phyloP scores from a whole-genome alignment of 1,284 basidiomycete genomes.

The Rhodofomes roseus region DNA sequence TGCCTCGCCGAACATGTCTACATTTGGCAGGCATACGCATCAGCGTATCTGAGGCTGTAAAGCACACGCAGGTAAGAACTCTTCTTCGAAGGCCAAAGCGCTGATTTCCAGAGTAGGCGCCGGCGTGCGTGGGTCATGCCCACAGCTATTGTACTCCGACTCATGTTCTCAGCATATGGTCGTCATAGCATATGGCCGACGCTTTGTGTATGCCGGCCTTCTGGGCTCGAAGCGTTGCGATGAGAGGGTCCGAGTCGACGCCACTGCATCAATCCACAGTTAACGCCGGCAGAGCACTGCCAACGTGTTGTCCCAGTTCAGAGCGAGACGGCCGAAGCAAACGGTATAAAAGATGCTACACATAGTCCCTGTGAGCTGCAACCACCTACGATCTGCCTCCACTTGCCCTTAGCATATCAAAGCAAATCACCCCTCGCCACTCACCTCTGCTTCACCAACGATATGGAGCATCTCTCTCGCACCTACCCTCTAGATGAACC shows the following conservation, averaged over 20 bases:
- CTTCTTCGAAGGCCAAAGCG: neutral
- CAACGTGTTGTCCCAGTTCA: neutral
- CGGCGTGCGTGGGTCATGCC: neutral
- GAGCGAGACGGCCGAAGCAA: neutral
- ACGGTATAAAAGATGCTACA: neutral
- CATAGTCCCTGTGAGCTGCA: neutral
- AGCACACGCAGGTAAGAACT: neutral
- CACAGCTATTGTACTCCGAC: neutral
- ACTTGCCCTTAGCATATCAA: neutral
- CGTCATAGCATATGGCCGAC: neutral
- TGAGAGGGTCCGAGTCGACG: neutral
- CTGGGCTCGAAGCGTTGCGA: neutral
- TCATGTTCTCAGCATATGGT: neutral
- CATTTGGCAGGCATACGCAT: neutral
- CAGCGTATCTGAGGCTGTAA: neutral
- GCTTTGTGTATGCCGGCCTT: neutral
- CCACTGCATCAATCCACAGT: neutral
- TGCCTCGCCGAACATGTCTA: neutral
- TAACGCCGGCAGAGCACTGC: neutral
- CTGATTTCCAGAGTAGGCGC: neutral
- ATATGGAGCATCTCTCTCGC: neutral
- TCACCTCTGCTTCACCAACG: neutral
- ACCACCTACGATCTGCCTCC: neutral
- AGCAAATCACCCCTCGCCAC: neutral
- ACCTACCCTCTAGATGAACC: neutral